phyloP scores from a whole-genome alignment of 2,329 filamentous ascomycete genomes.

The Apiospora marii region DNA sequence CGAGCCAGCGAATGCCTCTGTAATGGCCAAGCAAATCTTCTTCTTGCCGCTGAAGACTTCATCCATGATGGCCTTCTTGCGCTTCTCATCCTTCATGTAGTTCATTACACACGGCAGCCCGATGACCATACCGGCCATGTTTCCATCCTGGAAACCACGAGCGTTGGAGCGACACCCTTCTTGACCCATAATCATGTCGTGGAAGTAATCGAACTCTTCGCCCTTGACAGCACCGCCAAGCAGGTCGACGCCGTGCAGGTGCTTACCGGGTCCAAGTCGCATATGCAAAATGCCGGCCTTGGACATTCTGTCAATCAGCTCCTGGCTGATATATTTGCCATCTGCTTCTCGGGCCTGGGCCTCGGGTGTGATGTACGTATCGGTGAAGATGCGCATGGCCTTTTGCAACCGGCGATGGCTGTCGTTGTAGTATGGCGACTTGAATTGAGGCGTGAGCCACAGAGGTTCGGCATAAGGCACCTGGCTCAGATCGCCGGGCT shows the following conservation, averaged over 20 bases:
- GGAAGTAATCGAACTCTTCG: slow-evolving; percentile 87
- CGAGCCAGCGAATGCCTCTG: slow-evolving; percentile 85
- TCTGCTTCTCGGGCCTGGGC: slow-evolving; percentile 78
- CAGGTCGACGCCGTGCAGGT: slow-evolving; percentile 75
- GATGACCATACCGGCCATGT: slow-evolving; percentile 88
- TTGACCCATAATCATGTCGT: slow-evolving; percentile 79
- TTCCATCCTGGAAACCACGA: slow-evolving; percentile 85
- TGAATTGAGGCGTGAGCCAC: slow-evolving; percentile 81
- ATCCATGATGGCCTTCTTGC: slow-evolving; percentile 71
- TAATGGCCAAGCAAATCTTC: slow-evolving; percentile 89
- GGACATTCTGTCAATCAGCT: slow-evolving; percentile 82
- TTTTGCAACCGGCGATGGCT: slow-evolving; percentile 73
- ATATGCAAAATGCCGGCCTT: slow-evolving; percentile 78
- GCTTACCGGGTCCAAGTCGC: slow-evolving; percentile 83
- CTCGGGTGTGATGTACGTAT: slow-evolving; percentile 75
- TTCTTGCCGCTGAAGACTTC: slow-evolving; percentile 83
- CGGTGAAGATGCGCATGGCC: slow-evolving; percentile 76
- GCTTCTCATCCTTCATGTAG: slow-evolving; percentile 73
- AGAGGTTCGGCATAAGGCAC: slow-evolving; percentile 88
- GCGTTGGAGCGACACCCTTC: slow-evolving; percentile 76
- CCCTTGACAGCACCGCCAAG: slow-evolving; percentile 75
- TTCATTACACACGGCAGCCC: slow-evolving; percentile 81
- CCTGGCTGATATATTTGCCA: slow-evolving; percentile 74
- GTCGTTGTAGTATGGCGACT: slow-evolving; percentile 81
- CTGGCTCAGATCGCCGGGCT: slow-evolving; percentile 74